Evolutionary conservation across 179 eudicot genomes (phyloP).

Genomic region (Silene noctiflora): DNA sequence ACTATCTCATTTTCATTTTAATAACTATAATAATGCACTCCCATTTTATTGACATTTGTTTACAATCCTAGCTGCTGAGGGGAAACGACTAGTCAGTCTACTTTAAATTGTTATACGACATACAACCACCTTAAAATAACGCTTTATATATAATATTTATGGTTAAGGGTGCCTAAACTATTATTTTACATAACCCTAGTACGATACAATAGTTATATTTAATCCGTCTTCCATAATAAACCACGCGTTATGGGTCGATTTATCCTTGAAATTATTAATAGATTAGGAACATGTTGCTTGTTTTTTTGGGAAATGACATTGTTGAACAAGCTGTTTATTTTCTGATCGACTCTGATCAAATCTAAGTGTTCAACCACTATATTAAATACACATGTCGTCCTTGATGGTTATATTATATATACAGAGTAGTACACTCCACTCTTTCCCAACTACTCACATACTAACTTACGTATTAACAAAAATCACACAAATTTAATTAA

Average conservation of each 20-base stretch:
- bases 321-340: background rate
- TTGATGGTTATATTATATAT: background rate
- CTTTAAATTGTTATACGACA: too few relatives aligned
- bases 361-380: background rate
- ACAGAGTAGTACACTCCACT: background rate
- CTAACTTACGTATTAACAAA: background rate
- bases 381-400: background rate
- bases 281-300: constrained; percentile 1
- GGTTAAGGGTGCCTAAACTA: too few relatives aligned
- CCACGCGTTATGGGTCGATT: background rate
- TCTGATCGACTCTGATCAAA: background rate
- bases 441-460: background rate
- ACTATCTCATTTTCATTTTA: too few relatives aligned
- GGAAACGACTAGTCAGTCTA: too few relatives aligned
- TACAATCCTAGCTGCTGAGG: too few relatives aligned
- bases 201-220: too few relatives aligned
- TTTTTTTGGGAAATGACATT: background rate
- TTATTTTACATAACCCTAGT: too few relatives aligned
- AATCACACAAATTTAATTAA: background rate
- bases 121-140: too few relatives aligned
- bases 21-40: too few relatives aligned
- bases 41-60: too few relatives aligned
- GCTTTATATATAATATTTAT: too few relatives aligned
- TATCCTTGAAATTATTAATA: background rate
- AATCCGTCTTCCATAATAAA: background rate